Evolutionary conservation across 306 rosid species (phyloP).

Genomic region (Macrotyloma uniflorum): DNA sequence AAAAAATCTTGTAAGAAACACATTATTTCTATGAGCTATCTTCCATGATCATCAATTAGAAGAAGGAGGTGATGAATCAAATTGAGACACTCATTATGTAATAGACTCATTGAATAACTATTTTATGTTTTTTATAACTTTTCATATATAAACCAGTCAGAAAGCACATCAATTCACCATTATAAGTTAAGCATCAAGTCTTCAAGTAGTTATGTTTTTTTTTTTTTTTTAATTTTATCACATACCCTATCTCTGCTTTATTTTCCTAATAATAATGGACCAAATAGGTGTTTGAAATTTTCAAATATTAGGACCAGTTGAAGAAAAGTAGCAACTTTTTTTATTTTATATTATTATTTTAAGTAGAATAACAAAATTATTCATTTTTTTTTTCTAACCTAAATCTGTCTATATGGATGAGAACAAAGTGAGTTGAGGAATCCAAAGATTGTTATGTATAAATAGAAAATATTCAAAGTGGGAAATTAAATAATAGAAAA

Average conservation of each 20-base stretch:
- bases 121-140: background rate
- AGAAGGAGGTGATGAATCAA: background rate
- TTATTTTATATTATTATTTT: background rate
- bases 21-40: background rate
- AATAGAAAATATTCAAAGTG: background rate
- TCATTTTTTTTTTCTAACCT: constrained; percentile 7
- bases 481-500: background rate
- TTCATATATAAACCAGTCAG: background rate
- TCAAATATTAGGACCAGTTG: background rate
- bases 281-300: background rate
- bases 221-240: background rate
- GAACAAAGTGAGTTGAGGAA: constrained; percentile 26
- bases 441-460: constrained; percentile 28
- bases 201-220: background rate
- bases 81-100: background rate
- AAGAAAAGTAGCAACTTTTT: background rate
- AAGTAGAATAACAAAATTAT: constrained; percentile 15
- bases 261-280: background rate
- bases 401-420: background rate
- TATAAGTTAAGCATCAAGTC: background rate
- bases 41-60: background rate
- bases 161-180: background rate
- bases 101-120: background rate
- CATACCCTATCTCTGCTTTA: constrained; percentile 2
- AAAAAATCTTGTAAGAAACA: background rate